Conservation (phyloP, 306 rosid species). For the Adenanthera pavonina region DNA sequence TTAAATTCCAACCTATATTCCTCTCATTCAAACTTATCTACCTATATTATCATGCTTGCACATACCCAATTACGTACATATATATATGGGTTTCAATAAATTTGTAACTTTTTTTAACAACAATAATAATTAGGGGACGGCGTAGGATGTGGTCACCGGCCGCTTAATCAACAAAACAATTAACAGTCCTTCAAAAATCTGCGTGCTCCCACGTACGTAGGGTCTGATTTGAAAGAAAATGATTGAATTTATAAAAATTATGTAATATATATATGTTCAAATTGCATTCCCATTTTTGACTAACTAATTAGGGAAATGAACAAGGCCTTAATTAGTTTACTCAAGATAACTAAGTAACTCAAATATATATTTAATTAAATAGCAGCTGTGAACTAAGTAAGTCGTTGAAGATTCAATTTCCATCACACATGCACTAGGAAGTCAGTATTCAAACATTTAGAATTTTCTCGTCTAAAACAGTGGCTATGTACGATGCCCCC, state of each 20-base stretch:
- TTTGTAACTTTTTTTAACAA: background rate
- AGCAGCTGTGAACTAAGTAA: background rate
- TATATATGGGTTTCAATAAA: background rate
- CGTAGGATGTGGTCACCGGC: conserved; percentile 26
- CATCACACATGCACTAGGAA: background rate
- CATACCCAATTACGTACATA: background rate
- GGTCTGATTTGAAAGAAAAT: conserved; percentile 34
- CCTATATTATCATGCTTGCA: background rate
- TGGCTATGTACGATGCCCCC: background rate
- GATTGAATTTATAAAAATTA: background rate
- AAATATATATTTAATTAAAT: too few relatives aligned
- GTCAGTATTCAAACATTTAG: background rate
- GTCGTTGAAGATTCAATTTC: background rate
- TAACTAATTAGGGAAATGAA: background rate
- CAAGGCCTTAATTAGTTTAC: too few relatives aligned
- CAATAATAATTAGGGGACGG: background rate
- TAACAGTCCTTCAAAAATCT: background rate
- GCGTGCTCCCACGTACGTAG: background rate
- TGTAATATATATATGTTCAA: background rate
- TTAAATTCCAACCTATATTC: too few relatives aligned
- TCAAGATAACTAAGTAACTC: too few relatives aligned
- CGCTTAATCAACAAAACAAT: conserved; percentile 16
- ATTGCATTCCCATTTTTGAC: background rate
- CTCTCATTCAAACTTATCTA: background rate
- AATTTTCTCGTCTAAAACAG: conserved; percentile 4